Evolutionary conservation across 345 rosid genomes (phyloP), one percentile per base, ranked within the genome.

Genomic region (Ailanthus altissimus): DNA sequence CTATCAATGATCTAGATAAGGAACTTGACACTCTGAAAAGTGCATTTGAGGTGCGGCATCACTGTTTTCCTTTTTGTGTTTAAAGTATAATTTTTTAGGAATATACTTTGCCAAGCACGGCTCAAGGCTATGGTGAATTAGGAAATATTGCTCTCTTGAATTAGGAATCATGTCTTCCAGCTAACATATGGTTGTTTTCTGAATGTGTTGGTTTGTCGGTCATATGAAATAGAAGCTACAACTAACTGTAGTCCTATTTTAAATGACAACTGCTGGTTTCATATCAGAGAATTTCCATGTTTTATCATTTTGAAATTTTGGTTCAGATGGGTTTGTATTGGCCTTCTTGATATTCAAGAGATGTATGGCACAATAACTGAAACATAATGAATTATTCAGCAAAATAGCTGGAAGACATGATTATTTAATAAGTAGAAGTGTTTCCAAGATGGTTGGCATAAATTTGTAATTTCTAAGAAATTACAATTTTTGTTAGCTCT

Each of bases 1-100:
- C 97, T 38, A 88, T 95, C 79, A 95, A 90, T 79, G 98, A 95
- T 78, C 84, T 95, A 7, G 99, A 95, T 84, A 92, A 91, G 87
- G 98, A 92, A 84, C 97, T 95, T 47, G 97, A 92, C 50, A 85
- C 84, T 76, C 79, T 93, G 82, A 93, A 85, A 88, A 87, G 70
- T 78, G 84, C 89, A 67, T 90, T 93, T 80, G 99, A 93, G 98
- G 98, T 95, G n/a, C 23, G 64, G 21, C 38, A 5, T 79, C 67
- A 68, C 40, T 74, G 4, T 50, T 18, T 16, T 53, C 21, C 23
- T 32, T 32, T n/a, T 32, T 3, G 3, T 32, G 38, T 32, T 32
- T 32, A 1, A 51, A 70, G 47, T n/a, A 32, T 23, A 38, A 8
- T 56, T 21, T 54, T 36, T 10, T 38, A 42, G 64, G 20, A 42